phyloP scores from a whole-genome alignment of 164 flowering plant species.

The Vitis rotundifolia region DNA sequence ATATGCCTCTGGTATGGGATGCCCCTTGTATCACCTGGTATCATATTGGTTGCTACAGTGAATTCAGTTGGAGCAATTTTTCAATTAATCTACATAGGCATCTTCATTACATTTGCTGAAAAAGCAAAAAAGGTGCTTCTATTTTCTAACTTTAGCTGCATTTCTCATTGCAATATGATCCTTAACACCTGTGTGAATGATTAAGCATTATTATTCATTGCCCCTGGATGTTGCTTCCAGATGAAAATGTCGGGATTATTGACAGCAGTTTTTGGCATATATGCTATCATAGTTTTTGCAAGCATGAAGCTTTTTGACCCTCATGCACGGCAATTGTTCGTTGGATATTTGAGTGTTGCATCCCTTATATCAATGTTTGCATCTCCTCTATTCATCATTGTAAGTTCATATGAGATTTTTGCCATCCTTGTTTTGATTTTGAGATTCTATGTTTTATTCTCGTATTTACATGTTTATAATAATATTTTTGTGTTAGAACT shows the following conservation, averaged over 20 bases:
- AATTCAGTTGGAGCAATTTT: conserved; percentile 73
- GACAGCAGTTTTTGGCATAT: conserved; percentile 44
- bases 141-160: neutral
- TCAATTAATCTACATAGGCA: conserved; percentile 50
- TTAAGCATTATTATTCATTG: neutral
- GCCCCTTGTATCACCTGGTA: conserved; percentile 53
- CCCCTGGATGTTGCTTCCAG: conserved; percentile 33
- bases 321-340: conserved; percentile 45
- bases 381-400: conserved; percentile 74
- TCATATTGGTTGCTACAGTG: conserved; percentile 65
- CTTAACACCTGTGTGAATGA: neutral
- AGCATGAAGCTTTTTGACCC: conserved; percentile 45
- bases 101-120: conserved; percentile 58
- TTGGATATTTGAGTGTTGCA: conserved; percentile 66
- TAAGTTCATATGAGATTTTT: conserved; percentile 27
- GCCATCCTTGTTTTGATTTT: too few species aligned
- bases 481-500: conserved; percentile 11
- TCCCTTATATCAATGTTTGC: conserved; percentile 86
- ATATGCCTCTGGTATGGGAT: conserved; percentile 75
- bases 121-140: conserved; percentile 44
- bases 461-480: neutral
- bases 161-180: neutral
- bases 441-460: neutral
- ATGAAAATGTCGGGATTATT: conserved; percentile 53
- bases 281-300: conserved; percentile 37